Base-by-base conservation (phyloP, 2,329 filamentous ascomycete genomes). In the Cladophialophora exuberans region DNA sequence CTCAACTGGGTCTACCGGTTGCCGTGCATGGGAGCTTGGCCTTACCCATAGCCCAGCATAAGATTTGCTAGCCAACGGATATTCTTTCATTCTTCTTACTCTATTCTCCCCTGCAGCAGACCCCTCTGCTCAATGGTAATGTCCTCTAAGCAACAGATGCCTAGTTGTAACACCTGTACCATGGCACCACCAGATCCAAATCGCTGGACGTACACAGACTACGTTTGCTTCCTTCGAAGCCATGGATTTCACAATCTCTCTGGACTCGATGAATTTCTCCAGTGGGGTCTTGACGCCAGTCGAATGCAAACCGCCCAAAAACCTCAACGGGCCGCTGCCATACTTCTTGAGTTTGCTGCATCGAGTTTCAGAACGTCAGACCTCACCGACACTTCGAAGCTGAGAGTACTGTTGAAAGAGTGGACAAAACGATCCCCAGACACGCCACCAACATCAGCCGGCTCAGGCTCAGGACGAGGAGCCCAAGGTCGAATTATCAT, bases 241-340 rank as follows among this genome's bases (percentile, higher is more conserved):
- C 60, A 62, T 52, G 60, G 60, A 6, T 62, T 60, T 54, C 60
- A 60, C 50, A 62, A 62, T 42, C 57, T 62, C 26, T 49, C 54
- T 26, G 51, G 52, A 18, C 48, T 62, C 17, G 57, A 62, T 42
- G 60, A 58, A 28, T 62, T 51, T 42, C 57, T 62, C 28, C 54
- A 55, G 33, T 62, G 60, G 60, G 60, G 60, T 23, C 30, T 60
- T 7, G 48, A 60, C 15, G 54, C 54, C 5, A 41, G 26, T 22
- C 55, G 46, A 30, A 47, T 30, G 22, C 44, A 55, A 15, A 36
- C 43, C n/a, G 39, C 51, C 13, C 57, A 51, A 35, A 52, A 54
- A 43, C 57, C 60, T 46, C 57, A 62, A 33, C 43, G 28, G 17
- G 49, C 60, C 20, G 55, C 52, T 31, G 47, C 60, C 13, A 60